Conservation (phyloP, 139 green algal genomes). For the Mychonastes homosphaera region DNA sequence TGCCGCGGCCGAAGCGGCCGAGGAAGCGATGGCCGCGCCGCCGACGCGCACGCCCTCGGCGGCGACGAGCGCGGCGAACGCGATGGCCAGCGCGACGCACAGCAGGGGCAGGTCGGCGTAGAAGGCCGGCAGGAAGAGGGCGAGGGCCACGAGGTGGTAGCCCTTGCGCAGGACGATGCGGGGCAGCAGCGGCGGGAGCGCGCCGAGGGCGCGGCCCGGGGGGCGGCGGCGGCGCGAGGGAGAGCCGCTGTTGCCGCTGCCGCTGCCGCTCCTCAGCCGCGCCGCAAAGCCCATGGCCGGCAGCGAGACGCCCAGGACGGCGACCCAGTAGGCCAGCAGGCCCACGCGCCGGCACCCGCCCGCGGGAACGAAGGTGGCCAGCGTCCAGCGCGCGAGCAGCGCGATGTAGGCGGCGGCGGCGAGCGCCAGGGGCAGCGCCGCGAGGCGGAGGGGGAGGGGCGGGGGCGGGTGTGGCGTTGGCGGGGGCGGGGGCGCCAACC, state of each 20-base stretch:
- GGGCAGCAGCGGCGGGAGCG: background rate
- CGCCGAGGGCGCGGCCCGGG: background rate
- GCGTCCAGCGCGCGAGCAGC: conserved; percentile 29
- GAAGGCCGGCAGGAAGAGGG: conserved; percentile 61
- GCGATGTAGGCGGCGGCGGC: background rate
- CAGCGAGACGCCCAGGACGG: conserved; percentile 29
- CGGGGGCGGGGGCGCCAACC: too few relatives aligned
- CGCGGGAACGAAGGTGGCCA: conserved; percentile 25
- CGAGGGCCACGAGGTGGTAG: conserved; percentile 62
- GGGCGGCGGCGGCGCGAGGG: background rate
- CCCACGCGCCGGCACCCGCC: conserved; percentile 20
- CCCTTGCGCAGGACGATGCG: conserved; percentile 53
- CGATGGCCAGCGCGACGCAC: conserved; percentile 36
- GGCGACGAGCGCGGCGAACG: conserved; percentile 32
- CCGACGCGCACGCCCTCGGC: conserved; percentile 31
- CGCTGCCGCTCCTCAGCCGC: background rate
- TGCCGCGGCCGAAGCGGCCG: too few relatives aligned
- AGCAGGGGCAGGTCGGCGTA: conserved; percentile 54
- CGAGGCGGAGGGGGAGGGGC: too few relatives aligned
- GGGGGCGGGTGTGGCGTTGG: background rate
- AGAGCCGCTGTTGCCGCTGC: background rate
- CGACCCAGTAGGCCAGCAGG: conserved; percentile 46
- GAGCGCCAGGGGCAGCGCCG: background rate
- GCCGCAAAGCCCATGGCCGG: conserved; percentile 35
- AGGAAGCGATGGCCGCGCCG: conserved; percentile 4